Conservation (phyloP, 1,284 basidiomycete genomes). For the Acaromyces ingoldii region DNA sequence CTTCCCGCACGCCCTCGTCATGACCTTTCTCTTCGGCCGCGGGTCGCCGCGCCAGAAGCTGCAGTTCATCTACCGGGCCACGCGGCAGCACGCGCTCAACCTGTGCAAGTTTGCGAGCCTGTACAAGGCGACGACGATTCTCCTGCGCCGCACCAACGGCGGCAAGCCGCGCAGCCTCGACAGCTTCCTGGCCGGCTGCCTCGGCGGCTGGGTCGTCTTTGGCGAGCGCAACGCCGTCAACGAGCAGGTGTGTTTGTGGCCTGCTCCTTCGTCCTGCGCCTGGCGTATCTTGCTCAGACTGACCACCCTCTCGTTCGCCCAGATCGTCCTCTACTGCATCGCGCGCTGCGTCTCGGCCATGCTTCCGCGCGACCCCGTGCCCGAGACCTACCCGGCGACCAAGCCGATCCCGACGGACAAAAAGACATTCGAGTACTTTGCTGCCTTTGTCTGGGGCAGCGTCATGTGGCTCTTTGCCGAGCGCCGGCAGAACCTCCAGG, state of each 20-base stretch:
- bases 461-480: slow-evolving; percentile 95
- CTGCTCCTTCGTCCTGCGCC: neutral
- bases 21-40: slow-evolving; percentile 80
- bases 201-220: slow-evolving; percentile 90
- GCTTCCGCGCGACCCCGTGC: slow-evolving; percentile 42
- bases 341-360: slow-evolving; percentile 43
- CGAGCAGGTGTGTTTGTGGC: slow-evolving; percentile 70
- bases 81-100: slow-evolving; percentile 79
- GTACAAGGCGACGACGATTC: slow-evolving; percentile 79
- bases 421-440: slow-evolving; percentile 77
- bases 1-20: slow-evolving; percentile 96
- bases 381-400: slow-evolving; percentile 32
- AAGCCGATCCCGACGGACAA: slow-evolving; percentile 56
- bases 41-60: slow-evolving; percentile 57
- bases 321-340: slow-evolving; percentile 83
- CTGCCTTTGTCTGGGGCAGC: slow-evolving; percentile 86
- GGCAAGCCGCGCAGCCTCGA: slow-evolving; percentile 76
- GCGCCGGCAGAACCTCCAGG: slow-evolving; percentile 78
- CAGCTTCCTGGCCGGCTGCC: slow-evolving; percentile 84
- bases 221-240: slow-evolving; percentile 94
- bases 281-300: neutral
- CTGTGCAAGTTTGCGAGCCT: slow-evolving; percentile 88
- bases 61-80: slow-evolving; percentile 73
- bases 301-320: neutral
- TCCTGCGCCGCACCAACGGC: slow-evolving; percentile 71